Evolutionary conservation across 2,329 filamentous ascomycete genomes (phyloP).

Genomic region (Pestalotiopsis sp.): DNA sequence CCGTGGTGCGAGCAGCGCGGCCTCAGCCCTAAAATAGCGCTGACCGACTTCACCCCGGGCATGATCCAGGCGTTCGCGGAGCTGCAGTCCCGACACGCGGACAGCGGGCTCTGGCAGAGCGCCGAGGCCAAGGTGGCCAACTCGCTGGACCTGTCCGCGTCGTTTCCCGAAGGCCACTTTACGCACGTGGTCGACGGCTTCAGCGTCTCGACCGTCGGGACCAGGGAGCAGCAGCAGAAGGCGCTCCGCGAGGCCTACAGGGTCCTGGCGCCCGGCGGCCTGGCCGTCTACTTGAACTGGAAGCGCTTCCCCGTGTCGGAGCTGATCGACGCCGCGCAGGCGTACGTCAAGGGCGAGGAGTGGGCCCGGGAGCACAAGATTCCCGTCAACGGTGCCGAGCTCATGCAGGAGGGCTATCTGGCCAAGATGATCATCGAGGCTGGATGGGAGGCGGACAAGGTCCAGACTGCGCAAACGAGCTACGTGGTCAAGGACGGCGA

Average conservation of each 20-base stretch:
- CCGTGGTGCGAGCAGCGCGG: slow-evolving; percentile 20
- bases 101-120: slow-evolving; percentile 1
- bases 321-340: slow-evolving; percentile 31
- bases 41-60: slow-evolving; percentile 23
- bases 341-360: slow-evolving; percentile 3
- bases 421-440: slow-evolving; percentile 21
- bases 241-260: slow-evolving; percentile 31
- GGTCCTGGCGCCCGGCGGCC: slow-evolving; percentile 29
- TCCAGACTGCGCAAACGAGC: not conserved
- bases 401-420: slow-evolving; percentile 25
- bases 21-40: slow-evolving; percentile 16
- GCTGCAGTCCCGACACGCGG: not conserved
- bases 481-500: slow-evolving; percentile 18
- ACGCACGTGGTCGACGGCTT: slow-evolving; percentile 33
- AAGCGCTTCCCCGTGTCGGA: slow-evolving; percentile 25
- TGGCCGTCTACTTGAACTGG: slow-evolving; percentile 27
- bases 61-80: slow-evolving; percentile 20
- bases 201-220: slow-evolving; percentile 30
- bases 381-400: slow-evolving; percentile 27
- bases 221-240: slow-evolving; percentile 18
- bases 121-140: slow-evolving; percentile 18
- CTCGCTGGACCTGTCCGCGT: slow-evolving; percentile 22
- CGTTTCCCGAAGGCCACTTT: slow-evolving; percentile 18
- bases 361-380: slow-evolving; percentile 30
- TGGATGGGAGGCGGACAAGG: slow-evolving; percentile 16